Base-by-base conservation (phyloP, 441 rosid species). In the Pelargonium citronellum region DNA sequence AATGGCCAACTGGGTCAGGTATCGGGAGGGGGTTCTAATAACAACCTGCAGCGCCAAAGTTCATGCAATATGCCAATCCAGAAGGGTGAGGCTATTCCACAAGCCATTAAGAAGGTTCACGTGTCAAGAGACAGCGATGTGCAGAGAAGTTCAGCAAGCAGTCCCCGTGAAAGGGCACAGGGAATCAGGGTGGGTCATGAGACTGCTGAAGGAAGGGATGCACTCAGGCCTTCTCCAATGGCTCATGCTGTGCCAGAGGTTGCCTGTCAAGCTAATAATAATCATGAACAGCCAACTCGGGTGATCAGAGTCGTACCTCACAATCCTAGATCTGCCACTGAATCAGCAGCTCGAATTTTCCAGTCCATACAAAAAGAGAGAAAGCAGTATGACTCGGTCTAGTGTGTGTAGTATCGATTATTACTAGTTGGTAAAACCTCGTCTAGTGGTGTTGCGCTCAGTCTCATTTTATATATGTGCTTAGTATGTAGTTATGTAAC, bases 231-330 rank as follows among this genome's bases (percentile, higher is more conserved):
- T 11, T 83, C 82, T 46, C 90, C 89, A 3, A 80, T 78, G 41
- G 84, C 82, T 68, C 68, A 66, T 0, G 77, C 78, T 68, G 82
- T 71, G 7, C 41, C 41, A 0, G 41, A 37, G 63, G 71, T 69
- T 65, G 81, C 73, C 41, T 8, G 41, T 71, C 78, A 69, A 69
- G 61, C 60, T 20, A 71, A 66, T 1, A 80, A 74, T 24, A 64
- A 73, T 37, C 77, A 77, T 7, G 74, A 67, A 73, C 82, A 58
- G 61, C 20, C 61, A 61, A 22, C 77, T 5, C 78, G 81, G 68
- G 97, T 87, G 79, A 94, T 94, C 70, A 87, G 77, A 70, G 99
- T 91, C 61, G 92, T 91, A 53, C 99, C 97, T 39, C 95, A 87
- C 80, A 90, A 90, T 64, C 79, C 83, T 0, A 86, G 86, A 74